These are phyloP conservation scores for Usnea hakonensis DNA, from an alignment of 495 filamentous ascomycete species.

Conservation along the genomic window DNA sequence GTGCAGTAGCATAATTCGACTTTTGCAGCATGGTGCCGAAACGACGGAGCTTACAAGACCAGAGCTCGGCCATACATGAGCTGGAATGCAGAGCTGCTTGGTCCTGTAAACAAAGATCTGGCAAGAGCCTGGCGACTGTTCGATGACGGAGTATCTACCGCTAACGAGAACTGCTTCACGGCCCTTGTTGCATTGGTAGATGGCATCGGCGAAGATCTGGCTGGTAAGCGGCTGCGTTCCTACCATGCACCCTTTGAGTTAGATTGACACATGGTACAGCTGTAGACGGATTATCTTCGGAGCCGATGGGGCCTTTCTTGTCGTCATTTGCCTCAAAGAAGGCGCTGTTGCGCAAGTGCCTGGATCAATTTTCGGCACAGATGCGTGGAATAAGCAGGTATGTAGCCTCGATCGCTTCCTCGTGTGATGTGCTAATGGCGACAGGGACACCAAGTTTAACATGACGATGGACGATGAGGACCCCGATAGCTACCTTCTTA, in stretches of 20 bases:
- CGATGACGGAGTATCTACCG: not conserved
- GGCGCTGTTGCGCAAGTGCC: not conserved
- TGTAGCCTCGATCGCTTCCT: not conserved
- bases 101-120: not conserved
- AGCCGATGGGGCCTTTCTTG: not conserved
- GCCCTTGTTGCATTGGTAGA: not conserved
- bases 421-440: not conserved
- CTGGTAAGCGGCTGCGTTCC: not conserved
- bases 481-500: not conserved
- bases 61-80: not conserved
- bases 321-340: not conserved
- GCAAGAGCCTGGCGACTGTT: not conserved
- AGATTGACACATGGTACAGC: not conserved
- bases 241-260: not conserved
- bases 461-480: not conserved
- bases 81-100: not conserved
- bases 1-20: not conserved
- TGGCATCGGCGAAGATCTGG: not conserved
- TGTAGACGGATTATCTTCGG: not conserved
- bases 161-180: not conserved
- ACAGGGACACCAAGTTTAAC: not conserved
- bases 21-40: slow-evolving; percentile 7
- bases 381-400: not conserved
- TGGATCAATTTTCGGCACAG: not conserved
- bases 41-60: not conserved